Percentiles rank a stretch among this genome's conserved stretches.
Evolutionary conservation across 352 stramenopile genomes (phyloP).

Genomic region (Halophytophthora batemanensis): DNA sequence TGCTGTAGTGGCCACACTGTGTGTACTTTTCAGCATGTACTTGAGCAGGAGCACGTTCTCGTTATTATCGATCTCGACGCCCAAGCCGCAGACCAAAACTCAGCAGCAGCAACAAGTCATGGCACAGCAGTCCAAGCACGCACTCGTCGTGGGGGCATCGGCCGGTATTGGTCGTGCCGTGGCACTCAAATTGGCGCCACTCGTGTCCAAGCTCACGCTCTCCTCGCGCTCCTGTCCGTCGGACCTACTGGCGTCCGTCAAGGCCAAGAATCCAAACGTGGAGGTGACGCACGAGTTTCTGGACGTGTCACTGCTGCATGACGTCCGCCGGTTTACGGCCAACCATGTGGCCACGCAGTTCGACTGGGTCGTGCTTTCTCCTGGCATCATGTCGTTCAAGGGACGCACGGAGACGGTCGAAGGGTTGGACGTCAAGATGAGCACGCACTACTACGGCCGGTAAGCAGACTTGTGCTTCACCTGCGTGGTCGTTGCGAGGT

Average conservation of each 20-base stretch:
- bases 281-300: conserved; percentile 24
- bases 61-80: too few species aligned
- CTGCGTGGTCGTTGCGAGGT: not conserved
- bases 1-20: too few species aligned
- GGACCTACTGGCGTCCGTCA: conserved; percentile 19
- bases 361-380: conserved; percentile 27
- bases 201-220: conserved; percentile 28
- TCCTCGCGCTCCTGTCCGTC: conserved; percentile 20
- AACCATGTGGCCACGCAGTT: conserved; percentile 23
- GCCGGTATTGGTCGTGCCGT: conserved; percentile 23
- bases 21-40: too few species aligned
- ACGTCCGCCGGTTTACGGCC: conserved; percentile 25
- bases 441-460: conserved; percentile 31
- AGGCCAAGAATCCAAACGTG: conserved; percentile 12
- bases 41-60: too few species aligned
- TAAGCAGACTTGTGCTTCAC: not conserved
- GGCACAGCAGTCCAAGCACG: conserved; percentile 16
- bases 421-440: conserved; percentile 31
- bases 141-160: conserved; percentile 26
- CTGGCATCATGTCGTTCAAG: conserved; percentile 25
- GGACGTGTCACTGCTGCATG: conserved; percentile 29
- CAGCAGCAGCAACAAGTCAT: too few species aligned
- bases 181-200: conserved; percentile 18
- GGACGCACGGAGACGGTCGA: conserved; percentile 27
- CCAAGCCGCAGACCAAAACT: too few species aligned